These are phyloP conservation scores for Mycena olivaceomarginata DNA, from an alignment of 768 basidiomycete genomes.

Conservation along the genomic window DNA sequence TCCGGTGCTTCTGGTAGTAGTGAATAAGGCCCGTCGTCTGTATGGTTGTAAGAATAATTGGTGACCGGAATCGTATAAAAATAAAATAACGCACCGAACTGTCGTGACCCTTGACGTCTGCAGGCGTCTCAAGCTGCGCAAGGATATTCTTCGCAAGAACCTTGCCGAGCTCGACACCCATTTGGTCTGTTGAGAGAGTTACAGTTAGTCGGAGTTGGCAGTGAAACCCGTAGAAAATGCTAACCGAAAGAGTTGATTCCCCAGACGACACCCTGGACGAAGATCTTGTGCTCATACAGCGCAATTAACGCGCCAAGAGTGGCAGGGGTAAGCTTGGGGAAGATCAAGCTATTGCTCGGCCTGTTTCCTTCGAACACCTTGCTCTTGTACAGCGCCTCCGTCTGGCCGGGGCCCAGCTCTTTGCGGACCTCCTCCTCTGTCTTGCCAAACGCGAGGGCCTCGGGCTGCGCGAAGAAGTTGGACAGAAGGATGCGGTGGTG, in stretches of 20 bases:
- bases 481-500: conserved; percentile 98
- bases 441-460: conserved; percentile 98
- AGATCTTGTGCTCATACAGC: conserved; percentile 99
- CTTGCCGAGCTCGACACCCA: conserved; percentile 99
- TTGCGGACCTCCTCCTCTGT: conserved; percentile 89
- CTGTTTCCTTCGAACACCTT: conserved; percentile 99
- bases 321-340: conserved; percentile 93
- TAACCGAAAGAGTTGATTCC: conserved; percentile 98
- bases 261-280: conserved; percentile 97
- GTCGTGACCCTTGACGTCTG: conserved; percentile 92
- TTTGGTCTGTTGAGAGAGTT: conserved; percentile 81
- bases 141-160: conserved; percentile 98
- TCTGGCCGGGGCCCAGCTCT: conserved; percentile 82
- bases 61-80: neutral
- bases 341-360: conserved; percentile 97
- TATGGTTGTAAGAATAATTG: conserved; percentile 12
- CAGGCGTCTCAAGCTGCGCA: conserved; percentile 87
- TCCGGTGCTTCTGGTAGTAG: conserved; percentile 93
- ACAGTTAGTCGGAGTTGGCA: neutral
- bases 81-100: conserved; percentile 77
- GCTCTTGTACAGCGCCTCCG: conserved; percentile 92
- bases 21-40: conserved; percentile 98
- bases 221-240: conserved; percentile 46
- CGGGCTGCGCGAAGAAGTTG: conserved; percentile 99
- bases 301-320: conserved; percentile 94